Evolutionary conservation across 2,329 filamentous ascomycete genomes (phyloP), one percentile per base, ranked within the genome.

Genomic region (Fusarium ramigenum): DNA sequence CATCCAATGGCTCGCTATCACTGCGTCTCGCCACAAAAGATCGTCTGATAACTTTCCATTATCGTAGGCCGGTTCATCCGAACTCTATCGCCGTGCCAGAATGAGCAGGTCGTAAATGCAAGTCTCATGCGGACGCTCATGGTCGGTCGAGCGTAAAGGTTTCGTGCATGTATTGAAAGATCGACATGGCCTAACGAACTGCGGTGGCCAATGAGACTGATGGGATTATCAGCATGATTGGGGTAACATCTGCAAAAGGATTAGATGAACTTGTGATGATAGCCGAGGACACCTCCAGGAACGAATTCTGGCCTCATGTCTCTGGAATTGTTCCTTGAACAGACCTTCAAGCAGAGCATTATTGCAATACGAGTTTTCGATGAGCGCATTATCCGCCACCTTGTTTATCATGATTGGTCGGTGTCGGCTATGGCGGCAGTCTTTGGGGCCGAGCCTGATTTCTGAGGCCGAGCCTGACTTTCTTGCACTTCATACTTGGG

Each of bases 291-390:
- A 50, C 15, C 28, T 9, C 4, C 7, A 32, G 0, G 1, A 0
- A 18, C 1, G 14, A 0, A 15, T 23, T 50, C 4, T 23, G 6
- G 30, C 1, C 47, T 4, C 2, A 18, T 50, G 6, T 32, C 16
- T 15, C 1, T 14, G 4, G 0, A 2, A 7, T 14, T 12, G 2
- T 1, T 19, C 30, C 16, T 4, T 10, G 2, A 34, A 23, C 8
- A 23, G 19, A 11, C 11, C 1, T n/a, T 15, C 4, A 4, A 16
- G 19, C 6, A 47, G 14, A 15, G 14, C 25, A 9, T 7, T 47
- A 16, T 16, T 11, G 12, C 25, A 8, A 3, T 5, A 25, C 4
- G 21, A 0, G 3, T 2, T 7, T 8, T 0, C 8, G 14, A 23
- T 34, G 9, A 8, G 30, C 16, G 8, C 16, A 50, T 34, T 4